Evolutionary conservation across 371 early-diverging fungal genomes (phyloP), one percentile per base, ranked within the genome.

Genomic region (Mortierella sp.): DNA sequence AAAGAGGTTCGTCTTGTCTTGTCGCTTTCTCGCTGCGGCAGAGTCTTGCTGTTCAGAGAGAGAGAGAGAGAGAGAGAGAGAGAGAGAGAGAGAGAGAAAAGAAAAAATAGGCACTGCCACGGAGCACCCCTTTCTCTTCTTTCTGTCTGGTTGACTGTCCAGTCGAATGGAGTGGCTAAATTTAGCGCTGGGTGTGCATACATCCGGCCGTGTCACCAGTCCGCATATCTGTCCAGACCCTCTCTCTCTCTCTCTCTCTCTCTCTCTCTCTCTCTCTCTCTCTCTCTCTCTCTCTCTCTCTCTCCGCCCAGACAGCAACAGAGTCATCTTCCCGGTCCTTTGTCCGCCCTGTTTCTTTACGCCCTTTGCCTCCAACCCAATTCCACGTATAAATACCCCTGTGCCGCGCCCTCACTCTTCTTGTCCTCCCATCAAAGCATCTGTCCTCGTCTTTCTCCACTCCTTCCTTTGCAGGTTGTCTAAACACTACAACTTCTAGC

Each of bases 181-280:
- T 37, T 37, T 37, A 37, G 37, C 37, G 9, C 21, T 6, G 6
- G 16, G 51, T 23, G 16, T 51, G 16, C 19, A 19, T 51, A 6
- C 51, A 16, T 51, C 21, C 21, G 6, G 16, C 21, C 21, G 5
- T 9, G 16, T 16, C 18, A 30, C 21, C 43, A 53, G 16, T 48
- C 25, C 56, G 37, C 44, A 19, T 52, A 45, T 57, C 60, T 16
- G 61, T 21, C 37, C 30, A 45, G 44, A 57, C 62, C 28, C n/a
- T 46, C n/a, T 28, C 50, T 19, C 25, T 16, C 51, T 16, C 16
- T 23, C 7, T 7, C 11, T n/a, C 25, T 57, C 46, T 45, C 48
- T 44, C 51, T 21, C 56, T 7, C 26, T 55, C 60, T 47, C 59
- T 26, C 44, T 59, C 60, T 30, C 62, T 61, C 44, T 19, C 21